Base-by-base conservation (phyloP, 352 stramenopile species). In the Globisporangium emineosum region DNA sequence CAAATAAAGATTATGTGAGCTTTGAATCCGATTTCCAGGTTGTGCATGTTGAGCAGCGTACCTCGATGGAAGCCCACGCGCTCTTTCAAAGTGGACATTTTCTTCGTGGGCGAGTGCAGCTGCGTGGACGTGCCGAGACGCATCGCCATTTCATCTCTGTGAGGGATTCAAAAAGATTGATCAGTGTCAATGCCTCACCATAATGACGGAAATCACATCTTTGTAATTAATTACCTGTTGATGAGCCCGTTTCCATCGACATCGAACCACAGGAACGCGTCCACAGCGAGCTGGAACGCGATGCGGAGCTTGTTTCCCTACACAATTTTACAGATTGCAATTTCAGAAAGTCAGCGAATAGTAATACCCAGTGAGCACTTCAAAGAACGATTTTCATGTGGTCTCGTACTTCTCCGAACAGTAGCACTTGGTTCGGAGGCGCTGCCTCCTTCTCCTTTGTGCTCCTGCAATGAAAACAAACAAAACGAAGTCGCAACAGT, bases 181-280 rank as follows among this genome's bases (percentile, higher is more conserved):
- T n/a, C n/a, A n/a, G n/a, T n/a, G n/a, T n/a, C n/a, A n/a, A n/a
- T n/a, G n/a, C n/a, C n/a, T n/a, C n/a, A n/a, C n/a, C n/a, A n/a
- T n/a, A n/a, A n/a, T n/a, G n/a, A n/a, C n/a, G n/a, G n/a, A n/a
- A n/a, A n/a, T n/a, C n/a, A n/a, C n/a, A n/a, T n/a, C n/a, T n/a
- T n/a, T n/a, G n/a, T n/a, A n/a, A n/a, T n/a, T n/a, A n/a, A n/a
- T n/a, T n/a, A 88, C 83, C 77, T 71, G 62, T 91, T 89, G 72
- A 96, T 95, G 21, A 81, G 60, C 0, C 88, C 88, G 51, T 82
- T 80, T 15, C 87, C 86, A 43, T 92, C 80, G 2, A 83, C 74
- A 50, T 96, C 88, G 69, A 96, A 96, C 79, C 83, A 91, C 42
- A 96, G 60, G 64, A 93, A 96, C 10, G 87, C 83, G 42, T 96